Percentiles rank a stretch among this genome's conserved stretches.
Conservation (phyloP, 1,139 yeast genomes). For the Yamadazyma kanchanaburiensis region DNA sequence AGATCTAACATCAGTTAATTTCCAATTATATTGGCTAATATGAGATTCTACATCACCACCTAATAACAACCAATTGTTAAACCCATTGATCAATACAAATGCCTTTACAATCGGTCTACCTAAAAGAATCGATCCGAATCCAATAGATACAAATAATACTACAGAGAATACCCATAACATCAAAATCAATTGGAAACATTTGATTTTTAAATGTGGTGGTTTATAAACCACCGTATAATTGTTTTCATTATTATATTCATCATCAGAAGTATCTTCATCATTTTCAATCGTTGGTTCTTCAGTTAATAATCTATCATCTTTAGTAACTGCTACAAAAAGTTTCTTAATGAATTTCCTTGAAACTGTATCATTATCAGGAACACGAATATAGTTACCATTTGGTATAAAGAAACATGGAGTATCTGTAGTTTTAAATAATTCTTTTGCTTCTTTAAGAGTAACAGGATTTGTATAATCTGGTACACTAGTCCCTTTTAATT, state of each 20-base stretch:
- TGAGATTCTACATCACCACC: background rate
- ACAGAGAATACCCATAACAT: slow-evolving; percentile 73
- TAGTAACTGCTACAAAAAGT: slow-evolving; percentile 79
- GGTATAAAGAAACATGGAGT: slow-evolving; percentile 58
- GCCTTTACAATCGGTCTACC: slow-evolving; percentile 33
- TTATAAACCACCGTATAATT: slow-evolving; percentile 77
- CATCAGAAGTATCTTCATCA: slow-evolving; percentile 39
- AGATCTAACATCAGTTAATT: slow-evolving; percentile 21
- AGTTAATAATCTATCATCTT: slow-evolving; percentile 60
- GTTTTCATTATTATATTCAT: slow-evolving; percentile 47
- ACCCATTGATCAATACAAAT: slow-evolving; percentile 1
- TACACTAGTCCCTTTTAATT: slow-evolving; percentile 25
- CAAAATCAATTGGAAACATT: slow-evolving; percentile 55
- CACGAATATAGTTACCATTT: slow-evolving; percentile 80
- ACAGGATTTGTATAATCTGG: slow-evolving; percentile 66
- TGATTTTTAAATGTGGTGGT: slow-evolving; percentile 70
- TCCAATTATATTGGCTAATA: slow-evolving; percentile 16
- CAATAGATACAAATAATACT: slow-evolving; percentile 36
- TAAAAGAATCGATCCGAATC: slow-evolving; percentile 30
- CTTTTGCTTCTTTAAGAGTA: slow-evolving; percentile 43
- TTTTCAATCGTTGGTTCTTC: slow-evolving; percentile 20
- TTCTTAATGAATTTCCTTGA: slow-evolving; percentile 61
- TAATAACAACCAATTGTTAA: background rate
- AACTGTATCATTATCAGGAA: slow-evolving; percentile 78
- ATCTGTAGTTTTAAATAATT: slow-evolving; percentile 39